Conservation (phyloP, 768 basidiomycete species). For the Amanita exitialis region DNA sequence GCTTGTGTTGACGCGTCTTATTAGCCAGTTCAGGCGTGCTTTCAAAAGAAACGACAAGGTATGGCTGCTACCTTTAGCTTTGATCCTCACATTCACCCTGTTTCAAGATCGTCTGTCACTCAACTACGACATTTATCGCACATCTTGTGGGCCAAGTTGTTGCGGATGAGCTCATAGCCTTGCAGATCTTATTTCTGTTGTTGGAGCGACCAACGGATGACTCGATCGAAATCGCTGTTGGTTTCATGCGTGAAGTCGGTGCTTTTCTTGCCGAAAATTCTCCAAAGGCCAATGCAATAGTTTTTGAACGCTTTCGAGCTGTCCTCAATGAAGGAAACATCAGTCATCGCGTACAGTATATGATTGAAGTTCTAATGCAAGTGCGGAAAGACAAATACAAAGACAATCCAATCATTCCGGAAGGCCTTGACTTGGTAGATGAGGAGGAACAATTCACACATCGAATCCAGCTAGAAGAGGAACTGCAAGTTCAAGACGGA, state of each 20-base stretch:
- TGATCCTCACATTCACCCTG: not conserved
- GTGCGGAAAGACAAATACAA: constrained; percentile 98
- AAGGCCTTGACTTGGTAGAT: constrained; percentile 93
- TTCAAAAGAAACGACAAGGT: constrained; percentile 99
- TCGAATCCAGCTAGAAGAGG: constrained; percentile 84
- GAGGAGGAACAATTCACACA: constrained; percentile 99
- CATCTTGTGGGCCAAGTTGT: constrained; percentile 92
- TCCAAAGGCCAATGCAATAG: constrained; percentile 89
- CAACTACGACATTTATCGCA: constrained; percentile 83
- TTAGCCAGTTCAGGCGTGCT: constrained; percentile 90
- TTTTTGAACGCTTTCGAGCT: constrained; percentile 94
- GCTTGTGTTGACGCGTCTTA: constrained; percentile 75
- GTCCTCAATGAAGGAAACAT: constrained; percentile 93
- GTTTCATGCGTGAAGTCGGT: constrained; percentile 95
- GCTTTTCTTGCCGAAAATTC: constrained; percentile 90
- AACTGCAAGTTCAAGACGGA: constrained; percentile 89
- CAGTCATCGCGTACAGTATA: constrained; percentile 95
- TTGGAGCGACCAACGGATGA: constrained; percentile 95
- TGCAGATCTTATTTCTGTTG: constrained; percentile 92
- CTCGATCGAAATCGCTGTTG: constrained; percentile 96
- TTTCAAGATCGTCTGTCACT: constrained; percentile 79
- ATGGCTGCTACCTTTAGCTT: constrained; percentile 12
- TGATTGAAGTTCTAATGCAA: constrained; percentile 99
- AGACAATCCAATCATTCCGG: constrained; percentile 91
- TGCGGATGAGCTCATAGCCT: constrained; percentile 87